Percentiles rank a stretch among this genome's conserved stretches.
phyloP scores from a whole-genome alignment of 108 stramenopile species.

The Pseudonitzschia delicatissima region DNA sequence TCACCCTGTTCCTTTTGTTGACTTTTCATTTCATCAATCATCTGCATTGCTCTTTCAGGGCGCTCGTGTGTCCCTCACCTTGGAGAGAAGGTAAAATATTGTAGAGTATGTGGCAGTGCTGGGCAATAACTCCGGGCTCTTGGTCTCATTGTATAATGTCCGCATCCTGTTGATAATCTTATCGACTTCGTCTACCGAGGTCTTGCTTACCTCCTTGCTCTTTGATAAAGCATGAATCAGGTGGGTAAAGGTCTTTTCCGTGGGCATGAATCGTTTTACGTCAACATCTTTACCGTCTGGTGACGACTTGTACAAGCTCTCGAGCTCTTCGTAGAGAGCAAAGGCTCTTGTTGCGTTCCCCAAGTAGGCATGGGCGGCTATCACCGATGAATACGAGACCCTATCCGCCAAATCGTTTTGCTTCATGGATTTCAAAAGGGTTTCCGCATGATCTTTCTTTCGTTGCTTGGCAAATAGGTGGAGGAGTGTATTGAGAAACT shows the following conservation, averaged over 20 bases:
- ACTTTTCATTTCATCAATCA: constrained; percentile 24
- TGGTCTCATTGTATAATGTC: constrained; percentile 2
- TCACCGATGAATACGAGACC: constrained; percentile 20
- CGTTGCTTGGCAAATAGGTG: constrained; percentile 31
- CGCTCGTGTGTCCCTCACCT: constrained; percentile 20
- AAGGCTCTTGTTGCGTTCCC: constrained; percentile 26
- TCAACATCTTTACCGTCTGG: neutral
- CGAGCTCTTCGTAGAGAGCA: constrained; percentile 17
- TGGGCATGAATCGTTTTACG: constrained; percentile 11
- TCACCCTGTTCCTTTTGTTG: constrained; percentile 1
- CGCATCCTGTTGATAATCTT: constrained; percentile 20
- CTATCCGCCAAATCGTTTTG: constrained; percentile 20
- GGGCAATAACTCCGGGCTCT: constrained; percentile 18
- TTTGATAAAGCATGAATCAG: constrained; percentile 20
- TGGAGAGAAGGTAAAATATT: constrained; percentile 24
- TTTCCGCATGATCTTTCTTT: constrained; percentile 25
- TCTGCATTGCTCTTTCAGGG: constrained; percentile 16
- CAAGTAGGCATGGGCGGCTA: constrained; percentile 19
- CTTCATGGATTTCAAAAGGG: constrained; percentile 20
- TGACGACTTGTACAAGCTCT: constrained; percentile 10
- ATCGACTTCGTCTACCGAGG: constrained; percentile 18
- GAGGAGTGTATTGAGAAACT: constrained; percentile 33
- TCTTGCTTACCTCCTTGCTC: constrained; percentile 9
- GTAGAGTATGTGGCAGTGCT: constrained; percentile 14
- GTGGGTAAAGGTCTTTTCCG: constrained; percentile 23